Conservation (phyloP, 73 alveolate genomes). For the Halteria grandinella region DNA sequence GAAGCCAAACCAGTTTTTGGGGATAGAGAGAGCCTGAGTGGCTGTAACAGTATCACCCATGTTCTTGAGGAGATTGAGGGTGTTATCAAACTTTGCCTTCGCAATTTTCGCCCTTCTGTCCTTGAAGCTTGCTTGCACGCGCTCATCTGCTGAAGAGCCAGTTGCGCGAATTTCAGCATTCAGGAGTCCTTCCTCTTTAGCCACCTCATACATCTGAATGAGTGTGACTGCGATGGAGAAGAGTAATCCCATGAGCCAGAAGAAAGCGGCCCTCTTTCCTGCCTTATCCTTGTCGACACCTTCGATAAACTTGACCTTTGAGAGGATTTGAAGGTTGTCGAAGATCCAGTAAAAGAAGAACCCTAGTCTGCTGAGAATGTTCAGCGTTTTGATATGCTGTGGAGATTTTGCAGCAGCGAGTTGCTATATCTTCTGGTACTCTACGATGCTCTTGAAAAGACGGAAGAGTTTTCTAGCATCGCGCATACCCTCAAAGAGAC, state of each 20-base stretch:
- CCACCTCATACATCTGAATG: slow-evolving; percentile 15
- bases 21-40: slow-evolving; percentile 65
- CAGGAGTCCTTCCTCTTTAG: slow-evolving; percentile 1
- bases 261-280: slow-evolving; percentile 69
- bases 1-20: slow-evolving; percentile 68
- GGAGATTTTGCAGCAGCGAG: slow-evolving; percentile 45
- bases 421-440: slow-evolving; percentile 65
- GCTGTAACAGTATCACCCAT: slow-evolving; percentile 80
- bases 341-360: slow-evolving; percentile 81
- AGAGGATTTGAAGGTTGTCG: slow-evolving; percentile 76
- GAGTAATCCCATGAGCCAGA: slow-evolving; percentile 69
- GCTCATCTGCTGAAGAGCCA: slow-evolving; percentile 40
- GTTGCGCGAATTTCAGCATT: slow-evolving; percentile 4
- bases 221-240: slow-evolving; percentile 9
- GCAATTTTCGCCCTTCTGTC: slow-evolving; percentile 28
- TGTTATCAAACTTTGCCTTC: slow-evolving; percentile 58
- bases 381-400: slow-evolving; percentile 50
- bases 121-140: slow-evolving; percentile 12
- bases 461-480: slow-evolving; percentile 86
- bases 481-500: slow-evolving; percentile 73
- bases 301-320: slow-evolving; percentile 69
- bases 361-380: slow-evolving; percentile 70
- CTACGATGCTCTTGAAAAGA: slow-evolving; percentile 77
- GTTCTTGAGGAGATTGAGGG: slow-evolving; percentile 69
- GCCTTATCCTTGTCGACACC: slow-evolving; percentile 72